Percentiles rank a stretch among this genome's conserved stretches.
These are phyloP conservation scores for Clohesyomyces aquaticus DNA, from an alignment of 495 filamentous ascomycete genomes.

Conservation along the genomic window DNA sequence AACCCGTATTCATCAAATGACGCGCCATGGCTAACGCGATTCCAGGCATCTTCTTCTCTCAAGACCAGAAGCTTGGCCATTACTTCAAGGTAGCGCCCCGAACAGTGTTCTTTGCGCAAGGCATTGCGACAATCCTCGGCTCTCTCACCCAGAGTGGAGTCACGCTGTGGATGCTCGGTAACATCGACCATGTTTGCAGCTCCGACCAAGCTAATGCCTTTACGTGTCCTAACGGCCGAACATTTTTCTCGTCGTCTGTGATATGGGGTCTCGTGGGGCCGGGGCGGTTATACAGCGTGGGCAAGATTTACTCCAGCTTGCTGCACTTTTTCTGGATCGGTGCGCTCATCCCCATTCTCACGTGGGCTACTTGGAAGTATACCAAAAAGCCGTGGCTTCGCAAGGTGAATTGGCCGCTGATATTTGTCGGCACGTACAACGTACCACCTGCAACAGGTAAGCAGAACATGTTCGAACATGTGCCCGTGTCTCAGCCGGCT, in stretches of 20 bases:
- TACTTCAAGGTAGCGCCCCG: conserved; percentile 77
- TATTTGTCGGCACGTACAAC: too few species aligned
- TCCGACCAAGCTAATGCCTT: conserved; percentile 64
- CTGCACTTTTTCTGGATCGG: conserved; percentile 68
- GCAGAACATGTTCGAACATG: too few species aligned
- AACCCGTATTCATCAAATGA: too few species aligned
- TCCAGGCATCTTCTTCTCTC: too few species aligned
- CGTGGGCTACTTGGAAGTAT: too few species aligned
- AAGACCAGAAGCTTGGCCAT: too few species aligned
- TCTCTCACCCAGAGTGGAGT: conserved; percentile 61
- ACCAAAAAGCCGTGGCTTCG: too few species aligned
- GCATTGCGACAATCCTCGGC: conserved; percentile 59
- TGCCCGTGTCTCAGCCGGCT: too few species aligned
- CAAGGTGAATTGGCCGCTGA: too few species aligned
- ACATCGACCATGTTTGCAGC: conserved; percentile 65
- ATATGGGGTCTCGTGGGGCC: conserved; percentile 75
- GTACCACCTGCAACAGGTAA: too few species aligned
- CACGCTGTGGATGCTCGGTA: conserved; percentile 15
- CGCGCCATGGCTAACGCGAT: too few species aligned
- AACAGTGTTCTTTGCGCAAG: conserved; percentile 69
- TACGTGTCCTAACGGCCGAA: conserved; percentile 67
- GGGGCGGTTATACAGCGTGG: conserved; percentile 67
- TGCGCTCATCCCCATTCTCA: conserved; percentile 57
- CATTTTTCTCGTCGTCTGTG: conserved; percentile 69
- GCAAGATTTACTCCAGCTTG: conserved; percentile 67